These are phyloP conservation scores for Lathyrus aphaca DNA, from an alignment of 306 rosid genomes.

Conservation along the genomic window DNA sequence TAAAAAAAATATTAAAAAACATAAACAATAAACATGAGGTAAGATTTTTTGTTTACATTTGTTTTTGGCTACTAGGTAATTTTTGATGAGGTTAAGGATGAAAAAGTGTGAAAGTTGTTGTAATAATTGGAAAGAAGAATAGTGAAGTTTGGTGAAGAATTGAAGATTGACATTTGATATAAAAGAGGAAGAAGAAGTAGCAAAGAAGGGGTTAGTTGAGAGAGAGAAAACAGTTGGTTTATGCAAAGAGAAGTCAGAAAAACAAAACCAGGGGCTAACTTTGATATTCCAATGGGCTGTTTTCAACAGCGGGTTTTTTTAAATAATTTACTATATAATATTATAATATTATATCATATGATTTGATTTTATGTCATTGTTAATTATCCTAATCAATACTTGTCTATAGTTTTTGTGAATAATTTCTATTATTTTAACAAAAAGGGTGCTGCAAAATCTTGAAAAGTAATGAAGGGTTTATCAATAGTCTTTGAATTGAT, in stretches of 20 bases:
- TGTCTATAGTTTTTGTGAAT: too few relatives aligned
- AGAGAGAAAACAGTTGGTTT: conserved; percentile 63
- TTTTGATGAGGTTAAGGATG: conserved; percentile 1
- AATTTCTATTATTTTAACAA: too few relatives aligned
- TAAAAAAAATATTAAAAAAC: neutral
- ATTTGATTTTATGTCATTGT: neutral
- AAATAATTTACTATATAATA: neutral
- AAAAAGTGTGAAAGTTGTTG: conserved; percentile 43
- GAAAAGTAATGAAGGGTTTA: too few relatives aligned
- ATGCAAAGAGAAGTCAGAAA: conserved; percentile 57
- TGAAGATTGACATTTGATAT: conserved; percentile 51
- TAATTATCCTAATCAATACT: neutral
- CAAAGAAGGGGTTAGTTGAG: conserved; percentile 56
- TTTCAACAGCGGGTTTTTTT: conserved; percentile 82
- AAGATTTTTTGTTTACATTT: neutral
- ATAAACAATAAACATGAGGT: conserved; percentile 13
- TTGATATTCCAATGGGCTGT: conserved; percentile 94
- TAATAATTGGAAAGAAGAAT: conserved; percentile 41
- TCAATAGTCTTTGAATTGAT: too few relatives aligned
- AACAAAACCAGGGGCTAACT: conserved; percentile 94
- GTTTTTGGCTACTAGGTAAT: neutral
- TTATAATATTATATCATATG: neutral
- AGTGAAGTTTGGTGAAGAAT: conserved; percentile 44
- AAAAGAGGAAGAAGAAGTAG: conserved; percentile 50
- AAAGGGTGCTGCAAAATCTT: too few relatives aligned